Evolutionary conservation across 2,329 filamentous ascomycete species (phyloP), one percentile per base, ranked within the genome.

Genomic region (Alternaria incomplexa): DNA sequence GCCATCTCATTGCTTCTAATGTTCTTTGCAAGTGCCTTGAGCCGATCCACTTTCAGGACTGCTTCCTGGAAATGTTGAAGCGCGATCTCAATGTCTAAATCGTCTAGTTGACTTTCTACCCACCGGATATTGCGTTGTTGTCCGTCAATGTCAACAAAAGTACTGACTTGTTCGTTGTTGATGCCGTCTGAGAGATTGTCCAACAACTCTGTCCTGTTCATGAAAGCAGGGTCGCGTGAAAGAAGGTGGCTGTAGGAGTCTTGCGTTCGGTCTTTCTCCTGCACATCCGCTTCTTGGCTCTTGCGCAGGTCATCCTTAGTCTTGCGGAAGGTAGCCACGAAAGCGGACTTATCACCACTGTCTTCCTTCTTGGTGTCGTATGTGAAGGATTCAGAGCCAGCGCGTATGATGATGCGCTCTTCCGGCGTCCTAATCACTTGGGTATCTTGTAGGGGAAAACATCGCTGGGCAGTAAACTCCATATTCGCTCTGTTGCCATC

Each of bases 121-220:
- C 93, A 97, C 56, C 95, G 91, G 50, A 99, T 86, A 77, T 96
- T 97, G 77, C 98, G 93, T 79, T 97, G 94, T 74, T 97, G 97
- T 52, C 96, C 96, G 73, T 98, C 96, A 13, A 97, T 93, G 73
- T 99, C 96, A 69, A 99, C 94, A 58, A 97, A 87, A 82, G 97
- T 91, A 64, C 85, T 88, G 17, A 83, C 82, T 43, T 84, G 83
- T 77, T 96, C 92, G 75, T 93, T 93, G 72, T 91, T 89, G 65
- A 90, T 89, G 2, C 75, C 79, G 6, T 81, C 79, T 5, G 93
- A 93, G 10, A 93, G 81, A 8, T 88, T 91, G 75, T 96, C 93
- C 13, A 97, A 85, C 3, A 96, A 83, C 62, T 95, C 92, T 0
- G 91, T 89, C 79, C 94, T 93, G 74, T 93, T 91, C 45, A 94